A percentile compares a stretch with the other conserved stretches of the same genome.
phyloP scores from a whole-genome alignment of 2,329 filamentous ascomycete genomes.

The Parafenestella ontariensis region DNA sequence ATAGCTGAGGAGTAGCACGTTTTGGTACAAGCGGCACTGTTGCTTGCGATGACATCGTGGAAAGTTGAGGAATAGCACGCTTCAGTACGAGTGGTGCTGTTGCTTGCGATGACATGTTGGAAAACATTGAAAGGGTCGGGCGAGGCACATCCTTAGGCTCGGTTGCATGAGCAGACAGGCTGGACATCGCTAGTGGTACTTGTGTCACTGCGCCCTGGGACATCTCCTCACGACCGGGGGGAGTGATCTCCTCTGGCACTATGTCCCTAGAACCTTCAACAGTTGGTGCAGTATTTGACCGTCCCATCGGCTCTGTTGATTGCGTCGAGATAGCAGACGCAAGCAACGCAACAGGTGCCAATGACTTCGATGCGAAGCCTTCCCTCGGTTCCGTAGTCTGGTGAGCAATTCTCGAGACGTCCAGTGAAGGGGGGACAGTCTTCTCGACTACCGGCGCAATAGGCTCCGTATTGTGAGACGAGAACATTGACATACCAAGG shows the following conservation, averaged over 20 bases:
- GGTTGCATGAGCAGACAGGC: constrained; percentile 34
- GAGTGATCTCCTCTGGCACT: background rate
- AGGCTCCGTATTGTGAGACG: constrained; percentile 34
- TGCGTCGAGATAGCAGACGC: constrained; percentile 41
- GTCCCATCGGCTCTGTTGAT: constrained; percentile 29
- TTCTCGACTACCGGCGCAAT: constrained; percentile 38
- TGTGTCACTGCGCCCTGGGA: background rate
- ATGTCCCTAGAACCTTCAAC: constrained; percentile 1
- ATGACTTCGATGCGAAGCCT: constrained; percentile 19
- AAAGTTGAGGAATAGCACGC: constrained; percentile 18
- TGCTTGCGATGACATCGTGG: constrained; percentile 20
- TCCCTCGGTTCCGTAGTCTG: constrained; percentile 39
- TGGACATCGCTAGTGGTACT: constrained; percentile 33
- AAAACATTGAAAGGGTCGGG: constrained; percentile 26
- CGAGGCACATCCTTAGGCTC: constrained; percentile 30
- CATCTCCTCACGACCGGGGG: too few relatives aligned
- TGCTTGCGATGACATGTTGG: constrained; percentile 28
- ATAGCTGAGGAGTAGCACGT: constrained; percentile 27
- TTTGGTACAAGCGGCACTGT: constrained; percentile 25
- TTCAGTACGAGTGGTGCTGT: constrained; percentile 28
- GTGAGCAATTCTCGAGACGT: constrained; percentile 35
- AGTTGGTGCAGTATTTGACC: background rate
- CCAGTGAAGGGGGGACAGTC: constrained; percentile 32
- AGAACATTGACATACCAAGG: constrained; percentile 28
- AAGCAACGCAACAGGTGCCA: constrained; percentile 26